A percentile compares a stretch with the other conserved stretches of the same genome.
Evolutionary conservation across 805 yeast genomes (phyloP).

Genomic region (Metschnikowia rubicola): DNA sequence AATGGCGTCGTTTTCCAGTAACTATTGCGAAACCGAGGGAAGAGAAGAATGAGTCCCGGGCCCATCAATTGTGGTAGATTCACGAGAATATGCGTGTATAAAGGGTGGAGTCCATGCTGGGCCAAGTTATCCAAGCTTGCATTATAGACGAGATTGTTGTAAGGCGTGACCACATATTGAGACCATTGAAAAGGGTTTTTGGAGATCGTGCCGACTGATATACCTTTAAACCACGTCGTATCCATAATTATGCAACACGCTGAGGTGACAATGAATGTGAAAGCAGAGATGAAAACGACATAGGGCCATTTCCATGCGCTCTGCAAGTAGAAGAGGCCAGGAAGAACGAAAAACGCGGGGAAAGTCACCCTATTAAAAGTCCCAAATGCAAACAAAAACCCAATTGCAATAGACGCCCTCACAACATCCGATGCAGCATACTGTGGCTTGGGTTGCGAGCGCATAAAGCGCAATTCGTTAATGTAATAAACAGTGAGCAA

Average conservation of each 20-base stretch:
- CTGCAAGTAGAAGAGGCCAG: conserved; percentile 46
- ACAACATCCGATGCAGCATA: conserved; percentile 12
- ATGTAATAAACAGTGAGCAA: conserved; percentile 50
- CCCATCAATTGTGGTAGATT: conserved; percentile 83
- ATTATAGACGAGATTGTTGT: conserved; percentile 76
- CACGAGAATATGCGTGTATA: conserved; percentile 66
- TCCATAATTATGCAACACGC: conserved; percentile 48
- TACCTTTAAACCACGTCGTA: conserved; percentile 40
- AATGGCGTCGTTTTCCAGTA: conserved; percentile 54
- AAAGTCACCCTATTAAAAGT: conserved; percentile 84
- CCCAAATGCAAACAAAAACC: conserved; percentile 55
- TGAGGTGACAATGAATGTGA: conserved; percentile 36
- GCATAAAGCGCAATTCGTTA: conserved; percentile 34
- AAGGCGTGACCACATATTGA: conserved; percentile 60
- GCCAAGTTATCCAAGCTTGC: conserved; percentile 54
- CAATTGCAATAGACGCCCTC: conserved; percentile 38
- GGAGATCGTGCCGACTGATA: conserved; percentile 2
- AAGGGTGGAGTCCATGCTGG: conserved; percentile 79
- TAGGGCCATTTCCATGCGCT: conserved; percentile 38
- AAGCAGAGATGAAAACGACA: conserved; percentile 23
- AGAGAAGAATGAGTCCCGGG: conserved; percentile 54
- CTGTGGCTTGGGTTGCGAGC: conserved; percentile 12
- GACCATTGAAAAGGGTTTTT: conserved; percentile 13
- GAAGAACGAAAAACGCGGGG: conserved; percentile 67
- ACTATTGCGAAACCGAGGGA: conserved; percentile 30